Evolutionary conservation across 768 basidiomycete species (phyloP).

Genomic region (Trametes gibbosa): DNA sequence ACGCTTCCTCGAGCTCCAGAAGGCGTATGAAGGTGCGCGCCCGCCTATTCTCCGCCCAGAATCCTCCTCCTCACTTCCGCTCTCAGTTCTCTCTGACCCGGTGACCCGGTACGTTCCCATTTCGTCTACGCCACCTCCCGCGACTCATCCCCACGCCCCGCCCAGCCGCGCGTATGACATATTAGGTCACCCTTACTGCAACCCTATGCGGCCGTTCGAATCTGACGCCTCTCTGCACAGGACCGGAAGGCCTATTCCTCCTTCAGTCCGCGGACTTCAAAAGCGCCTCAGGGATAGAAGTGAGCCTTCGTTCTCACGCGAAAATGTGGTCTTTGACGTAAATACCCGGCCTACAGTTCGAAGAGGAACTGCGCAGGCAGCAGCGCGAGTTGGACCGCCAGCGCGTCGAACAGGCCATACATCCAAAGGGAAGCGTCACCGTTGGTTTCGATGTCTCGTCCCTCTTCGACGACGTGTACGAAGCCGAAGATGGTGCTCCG

Average conservation of each 20-base stretch:
- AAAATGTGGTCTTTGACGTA: constrained; percentile 5
- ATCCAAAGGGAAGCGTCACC: constrained; percentile 43
- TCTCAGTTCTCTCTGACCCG: constrained; percentile 62
- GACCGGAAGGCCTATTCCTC: constrained; percentile 21
- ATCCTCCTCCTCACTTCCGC: neutral
- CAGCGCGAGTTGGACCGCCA: constrained; percentile 38
- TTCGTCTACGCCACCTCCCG: constrained; percentile 5
- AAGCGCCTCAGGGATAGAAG: constrained; percentile 11
- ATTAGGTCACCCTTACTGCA: constrained; percentile 45
- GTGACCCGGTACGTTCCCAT: constrained; percentile 52
- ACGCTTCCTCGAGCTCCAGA: constrained; percentile 74
- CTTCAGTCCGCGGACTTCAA: constrained; percentile 15
- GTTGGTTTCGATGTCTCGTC: constrained; percentile 50
- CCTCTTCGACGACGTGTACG: constrained; percentile 37
- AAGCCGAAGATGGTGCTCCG: constrained; percentile 29
- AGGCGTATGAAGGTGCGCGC: constrained; percentile 72
- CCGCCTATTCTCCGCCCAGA: neutral
- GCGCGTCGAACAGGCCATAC: constrained; percentile 39
- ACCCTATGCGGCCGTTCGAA: neutral
- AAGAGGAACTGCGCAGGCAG: constrained; percentile 39
- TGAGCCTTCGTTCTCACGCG: neutral
- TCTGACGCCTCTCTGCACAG: constrained; percentile 18
- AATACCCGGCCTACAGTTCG: constrained; percentile 38
- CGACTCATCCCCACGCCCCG: constrained; percentile 5
- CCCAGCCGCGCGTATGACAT: constrained; percentile 71